phyloP scores from a whole-genome alignment of 2,329 filamentous ascomycete genomes.

The Iodosphaeria phyllophila region DNA sequence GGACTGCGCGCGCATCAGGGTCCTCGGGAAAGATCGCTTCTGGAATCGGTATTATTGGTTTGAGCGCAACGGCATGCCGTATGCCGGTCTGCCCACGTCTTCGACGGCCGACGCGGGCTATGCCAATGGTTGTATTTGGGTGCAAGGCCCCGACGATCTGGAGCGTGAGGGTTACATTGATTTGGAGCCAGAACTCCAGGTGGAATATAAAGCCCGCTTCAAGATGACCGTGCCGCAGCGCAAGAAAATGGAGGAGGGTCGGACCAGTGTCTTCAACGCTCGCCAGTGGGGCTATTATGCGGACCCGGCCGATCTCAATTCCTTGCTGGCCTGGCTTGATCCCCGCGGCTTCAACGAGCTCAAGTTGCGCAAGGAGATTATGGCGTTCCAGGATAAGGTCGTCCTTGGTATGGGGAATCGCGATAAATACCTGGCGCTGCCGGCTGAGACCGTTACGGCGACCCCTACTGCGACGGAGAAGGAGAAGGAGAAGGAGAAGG shows the following conservation, averaged over 20 bases:
- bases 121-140: slow-evolving; percentile 88
- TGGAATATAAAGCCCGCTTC: slow-evolving; percentile 60
- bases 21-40: slow-evolving; percentile 86
- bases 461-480: slow-evolving; percentile 11
- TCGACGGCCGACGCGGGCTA: slow-evolving; percentile 78
- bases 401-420: slow-evolving; percentile 59
- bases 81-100: slow-evolving; percentile 68
- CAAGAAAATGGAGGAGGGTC: slow-evolving; percentile 69
- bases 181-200: slow-evolving; percentile 47
- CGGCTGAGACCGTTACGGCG: too few relatives aligned
- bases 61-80: slow-evolving; percentile 95
- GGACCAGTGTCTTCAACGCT: slow-evolving; percentile 58
- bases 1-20: slow-evolving; percentile 75
- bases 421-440: slow-evolving; percentile 50
- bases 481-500: slow-evolving; percentile 13
- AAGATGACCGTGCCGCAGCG: slow-evolving; percentile 71
- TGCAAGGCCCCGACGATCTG: slow-evolving; percentile 83
- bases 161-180: slow-evolving; percentile 79
- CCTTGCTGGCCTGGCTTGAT: slow-evolving; percentile 76
- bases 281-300: slow-evolving; percentile 85
- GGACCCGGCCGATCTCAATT: slow-evolving; percentile 58
- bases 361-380: slow-evolving; percentile 77
- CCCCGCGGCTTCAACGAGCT: slow-evolving; percentile 70
- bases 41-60: slow-evolving; percentile 99
- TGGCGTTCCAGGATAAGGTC: slow-evolving; percentile 11